These are phyloP conservation scores for Ambispora gerdemannii DNA, from an alignment of 192 early-diverging fungal species.

Conservation along the genomic window DNA sequence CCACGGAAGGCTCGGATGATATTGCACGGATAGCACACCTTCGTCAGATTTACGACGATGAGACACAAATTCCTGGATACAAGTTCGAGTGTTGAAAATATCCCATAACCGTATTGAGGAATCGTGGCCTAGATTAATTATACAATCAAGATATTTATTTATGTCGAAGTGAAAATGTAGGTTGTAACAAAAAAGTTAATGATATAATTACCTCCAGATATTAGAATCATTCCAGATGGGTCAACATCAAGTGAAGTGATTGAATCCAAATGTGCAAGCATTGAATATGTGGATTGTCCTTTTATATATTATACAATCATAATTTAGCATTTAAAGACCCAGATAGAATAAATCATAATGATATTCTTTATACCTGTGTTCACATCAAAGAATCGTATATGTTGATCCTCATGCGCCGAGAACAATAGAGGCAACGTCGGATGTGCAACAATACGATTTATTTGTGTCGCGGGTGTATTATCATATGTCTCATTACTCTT, in stretches of 20 bases:
- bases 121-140: constrained; percentile 60
- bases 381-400: constrained; percentile 71
- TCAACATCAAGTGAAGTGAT: constrained; percentile 66
- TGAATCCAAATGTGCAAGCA: constrained; percentile 65
- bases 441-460: constrained; percentile 71
- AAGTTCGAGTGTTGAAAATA: constrained; percentile 52
- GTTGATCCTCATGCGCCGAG: constrained; percentile 75
- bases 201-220: constrained; percentile 54
- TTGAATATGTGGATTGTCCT: constrained; percentile 61
- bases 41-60: constrained; percentile 73
- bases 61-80: constrained; percentile 70
- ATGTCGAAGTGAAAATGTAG: neutral
- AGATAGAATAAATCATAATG: neutral
- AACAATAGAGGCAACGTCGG: constrained; percentile 69
- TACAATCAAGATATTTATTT: neutral
- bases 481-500: constrained; percentile 63
- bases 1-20: constrained; percentile 52
- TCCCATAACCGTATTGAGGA: constrained; percentile 77
- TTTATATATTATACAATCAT: constrained; percentile 8
- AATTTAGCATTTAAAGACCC: neutral
- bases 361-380: constrained; percentile 55
- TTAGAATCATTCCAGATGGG: constrained; percentile 58
- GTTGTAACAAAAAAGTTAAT: neutral
- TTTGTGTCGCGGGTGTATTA: constrained; percentile 62
- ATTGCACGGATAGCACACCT: constrained; percentile 65